Evolutionary conservation across 805 yeast species (phyloP).

Genomic region (Yamadazyma olivae): DNA sequence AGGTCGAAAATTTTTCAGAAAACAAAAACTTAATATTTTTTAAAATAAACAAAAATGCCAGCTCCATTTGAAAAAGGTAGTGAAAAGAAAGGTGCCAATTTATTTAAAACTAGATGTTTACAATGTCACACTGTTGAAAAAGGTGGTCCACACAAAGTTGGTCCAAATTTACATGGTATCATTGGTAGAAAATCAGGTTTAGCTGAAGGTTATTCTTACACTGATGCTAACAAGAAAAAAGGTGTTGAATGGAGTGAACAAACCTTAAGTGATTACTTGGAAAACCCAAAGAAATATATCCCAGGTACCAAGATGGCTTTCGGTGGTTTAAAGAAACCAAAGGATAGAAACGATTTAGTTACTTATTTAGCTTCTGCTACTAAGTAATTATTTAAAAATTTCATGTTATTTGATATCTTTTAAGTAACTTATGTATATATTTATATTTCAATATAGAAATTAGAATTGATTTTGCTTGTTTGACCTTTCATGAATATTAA

Average conservation of each 20-base stretch:
- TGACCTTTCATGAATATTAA: too few species aligned
- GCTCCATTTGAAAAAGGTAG: conserved; percentile 43
- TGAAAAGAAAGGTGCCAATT: conserved; percentile 87
- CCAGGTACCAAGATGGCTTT: conserved; percentile 99
- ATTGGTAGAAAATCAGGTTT: conserved; percentile 90
- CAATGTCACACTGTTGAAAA: conserved; percentile 97
- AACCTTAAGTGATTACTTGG: conserved; percentile 91
- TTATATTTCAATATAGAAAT: conserved; percentile 4
- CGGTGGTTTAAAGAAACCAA: conserved; percentile 98
- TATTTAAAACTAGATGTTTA: conserved; percentile 97
- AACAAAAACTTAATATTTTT: background rate
- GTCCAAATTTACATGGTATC: conserved; percentile 96
- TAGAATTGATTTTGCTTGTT: background rate
- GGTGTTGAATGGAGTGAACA: conserved; percentile 87
- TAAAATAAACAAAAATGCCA: conserved; percentile 29
- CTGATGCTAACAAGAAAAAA: conserved; percentile 97
- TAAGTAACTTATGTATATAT: conserved; percentile 6
- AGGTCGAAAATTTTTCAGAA: conserved; percentile 7
- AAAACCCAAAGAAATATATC: conserved; percentile 99
- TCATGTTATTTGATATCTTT: background rate
- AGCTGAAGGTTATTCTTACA: conserved; percentile 92
- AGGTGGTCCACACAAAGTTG: conserved; percentile 98
- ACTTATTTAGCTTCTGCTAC: conserved; percentile 66
- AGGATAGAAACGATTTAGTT: conserved; percentile 96
- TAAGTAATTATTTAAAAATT: conserved; percentile 15